Evolutionary conservation across 805 yeast species (phyloP).

Genomic region (Cyberlindnera misumaiensis): DNA sequence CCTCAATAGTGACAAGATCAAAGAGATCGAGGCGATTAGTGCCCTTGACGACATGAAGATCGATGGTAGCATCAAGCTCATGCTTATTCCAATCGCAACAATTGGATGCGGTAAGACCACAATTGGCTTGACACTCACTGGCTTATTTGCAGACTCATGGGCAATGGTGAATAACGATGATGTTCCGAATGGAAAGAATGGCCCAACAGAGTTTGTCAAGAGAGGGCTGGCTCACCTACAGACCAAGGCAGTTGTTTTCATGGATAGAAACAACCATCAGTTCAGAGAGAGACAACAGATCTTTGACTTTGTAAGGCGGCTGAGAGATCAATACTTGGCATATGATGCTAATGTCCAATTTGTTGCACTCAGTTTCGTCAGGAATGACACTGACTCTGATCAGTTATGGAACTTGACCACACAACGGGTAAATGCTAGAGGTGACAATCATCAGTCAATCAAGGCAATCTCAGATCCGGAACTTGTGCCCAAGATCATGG

Average conservation of each 20-base stretch:
- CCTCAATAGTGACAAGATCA: conserved; percentile 35
- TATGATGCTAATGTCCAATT: conserved; percentile 42
- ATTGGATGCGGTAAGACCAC: conserved; percentile 96
- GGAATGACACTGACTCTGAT: conserved; percentile 28
- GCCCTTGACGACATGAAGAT: conserved; percentile 28
- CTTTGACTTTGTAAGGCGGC: conserved; percentile 41
- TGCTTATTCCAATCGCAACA: conserved; percentile 79
- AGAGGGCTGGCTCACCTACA: conserved; percentile 36
- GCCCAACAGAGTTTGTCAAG: conserved; percentile 43
- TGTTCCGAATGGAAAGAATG: conserved; percentile 37
- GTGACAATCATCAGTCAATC: conserved; percentile 86
- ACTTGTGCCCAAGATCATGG: conserved; percentile 57
- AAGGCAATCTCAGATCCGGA: conserved; percentile 41
- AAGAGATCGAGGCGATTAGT: conserved; percentile 33
- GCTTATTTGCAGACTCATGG: conserved; percentile 52
- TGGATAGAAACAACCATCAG: conserved; percentile 82
- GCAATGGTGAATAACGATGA: conserved; percentile 81
- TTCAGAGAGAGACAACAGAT: conserved; percentile 62
- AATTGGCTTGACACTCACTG: conserved; percentile 50
- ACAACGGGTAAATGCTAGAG: conserved; percentile 57
- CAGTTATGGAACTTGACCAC: conserved; percentile 46
- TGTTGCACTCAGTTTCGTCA: conserved; percentile 64
- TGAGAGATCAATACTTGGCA: conserved; percentile 38
- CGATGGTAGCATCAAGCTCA: conserved; percentile 41
- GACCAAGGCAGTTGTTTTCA: conserved; percentile 45